Evolutionary conservation across 768 basidiomycete genomes (phyloP).

Genomic region (Tricholoma flavovirens): DNA sequence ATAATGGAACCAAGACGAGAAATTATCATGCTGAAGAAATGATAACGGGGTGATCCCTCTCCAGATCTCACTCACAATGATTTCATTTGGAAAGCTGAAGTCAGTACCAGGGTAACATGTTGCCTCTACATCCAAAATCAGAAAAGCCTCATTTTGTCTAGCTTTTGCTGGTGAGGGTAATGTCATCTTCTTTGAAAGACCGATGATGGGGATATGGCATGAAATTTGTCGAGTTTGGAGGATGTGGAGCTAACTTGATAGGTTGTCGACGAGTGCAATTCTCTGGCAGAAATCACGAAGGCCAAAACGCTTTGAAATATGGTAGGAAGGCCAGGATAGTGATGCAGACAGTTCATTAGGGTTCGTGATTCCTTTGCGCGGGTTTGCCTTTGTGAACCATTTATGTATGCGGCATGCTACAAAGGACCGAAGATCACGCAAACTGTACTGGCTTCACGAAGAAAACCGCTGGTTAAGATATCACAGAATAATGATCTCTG

Average conservation of each 20-base stretch:
- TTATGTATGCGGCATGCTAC: slow-evolving; percentile 19
- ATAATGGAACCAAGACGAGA: not conserved
- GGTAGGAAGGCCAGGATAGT: not conserved
- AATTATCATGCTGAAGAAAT: not conserved
- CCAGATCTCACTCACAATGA: slow-evolving; percentile 60
- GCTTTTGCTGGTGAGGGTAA: slow-evolving; percentile 14
- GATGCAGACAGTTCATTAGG: not conserved
- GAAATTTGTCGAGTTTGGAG: not conserved
- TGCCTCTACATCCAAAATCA: slow-evolving; percentile 87
- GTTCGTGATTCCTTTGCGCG: slow-evolving; percentile 2
- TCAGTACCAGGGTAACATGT: slow-evolving; percentile 66
- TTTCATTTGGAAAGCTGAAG: slow-evolving; percentile 90
- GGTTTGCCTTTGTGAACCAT: slow-evolving; percentile 10
- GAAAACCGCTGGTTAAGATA: slow-evolving; percentile 4
- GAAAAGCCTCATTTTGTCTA: slow-evolving; percentile 62
- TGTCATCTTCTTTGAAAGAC: slow-evolving; percentile 12
- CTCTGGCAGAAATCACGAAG: slow-evolving; percentile 5
- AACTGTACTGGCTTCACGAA: slow-evolving; percentile 11
- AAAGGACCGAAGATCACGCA: slow-evolving; percentile 19
- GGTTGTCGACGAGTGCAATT: slow-evolving; percentile 1
- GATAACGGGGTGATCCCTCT: too few species aligned
- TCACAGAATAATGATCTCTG: slow-evolving; percentile 5
- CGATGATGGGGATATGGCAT: slow-evolving; percentile 13
- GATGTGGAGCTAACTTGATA: not conserved
- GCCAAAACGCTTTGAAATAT: not conserved